Base-by-base conservation (phyloP, 2,329 filamentous ascomycete species). In the Verticillium alfalfae region DNA sequence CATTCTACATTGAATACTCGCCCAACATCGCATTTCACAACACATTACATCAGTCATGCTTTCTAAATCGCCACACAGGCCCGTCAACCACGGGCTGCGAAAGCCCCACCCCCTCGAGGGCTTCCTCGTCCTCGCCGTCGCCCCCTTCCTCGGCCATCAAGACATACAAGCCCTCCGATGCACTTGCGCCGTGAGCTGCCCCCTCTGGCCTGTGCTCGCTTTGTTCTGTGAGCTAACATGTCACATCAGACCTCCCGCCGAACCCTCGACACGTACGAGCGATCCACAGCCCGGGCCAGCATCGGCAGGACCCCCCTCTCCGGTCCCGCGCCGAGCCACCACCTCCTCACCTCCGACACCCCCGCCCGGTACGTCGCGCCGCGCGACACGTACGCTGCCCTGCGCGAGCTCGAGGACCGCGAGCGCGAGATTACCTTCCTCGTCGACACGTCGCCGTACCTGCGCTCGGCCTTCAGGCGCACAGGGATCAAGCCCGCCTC, bases 361-460 rank as follows among this genome's bases (percentile, higher is more conserved):
- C 63, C 63, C 8, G 58, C 61, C 39, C 59, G 64, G 18, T 60
- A 63, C n/a, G 61, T 62, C 6, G 54, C 54, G 16, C 49, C 60
- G 39, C 16, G 16, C 16, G 39, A 16, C n/a, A 61, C 64, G 1
- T 66, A 59, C 36, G 61, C 61, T 15, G 60, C 45, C 26, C 56
- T 66, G 34, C 58, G 41, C 10, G 64, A 66, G 57, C 54, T 66
- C 16, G 63, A 66, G 22, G 60, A n/a, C n/a, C 61, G 64, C 13
- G 31, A 60, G 15, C 60, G 54, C 18, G 56, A 65, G 8, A 66
- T 66, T 8, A 49, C 61, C 15, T 58, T 61, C 41, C 49, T 66
- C 15, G 39, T 66, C 10, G 36, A 63, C 18, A 49, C 58, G 45
- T 60, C 61, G 16, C 64, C 61, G 34, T 59, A 59, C 45, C 58